Evolutionary conservation across 371 early-diverging fungal genomes (phyloP), one percentile per base, ranked within the genome.

Genomic region (Haplosporangium sp.): DNA sequence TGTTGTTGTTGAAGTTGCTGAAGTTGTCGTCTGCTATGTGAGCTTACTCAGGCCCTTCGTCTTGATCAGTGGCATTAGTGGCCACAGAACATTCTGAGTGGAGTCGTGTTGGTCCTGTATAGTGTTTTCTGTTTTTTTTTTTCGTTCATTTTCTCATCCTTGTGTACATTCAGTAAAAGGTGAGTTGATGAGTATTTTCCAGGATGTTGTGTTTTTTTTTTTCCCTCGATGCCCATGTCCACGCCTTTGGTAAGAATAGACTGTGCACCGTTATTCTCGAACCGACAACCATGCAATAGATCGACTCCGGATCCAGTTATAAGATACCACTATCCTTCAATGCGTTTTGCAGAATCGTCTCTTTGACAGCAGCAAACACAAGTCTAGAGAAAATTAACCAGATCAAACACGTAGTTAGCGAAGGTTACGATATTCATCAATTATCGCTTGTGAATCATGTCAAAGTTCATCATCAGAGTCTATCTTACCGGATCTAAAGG

Each of bases 351-450:
- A 93, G 62, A 23, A 92, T 87, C 1, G 93, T 93, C 66, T 93
- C 92, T 71, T 93, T 93, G 63, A 93, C 90, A 7, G 92, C 94
- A 45, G 89, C 88, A 83, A 93, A 91, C 9, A 93, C 93, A 16
- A 90, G 80, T 55, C 91, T 86, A 71, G 14, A 13, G 80, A 57
- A 38, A 62, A 29, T 42, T 16, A 52, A 64, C 67, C 46, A 56
- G 36, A 63, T 29, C 2, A 29, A 4, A 29, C 29, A 29, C 29
- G 29, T 29, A 4, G 29, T 29, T 29, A 29, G 4, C 4, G 29
- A 29, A 29, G 29, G 29, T 29, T 46, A 23, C 11, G 21, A 52
- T 52, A n/a, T 21, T 20, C 20, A 8, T 16, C 21, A 1, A 11
- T 37, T 37, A 8, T 55, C 41, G 9, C 13, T 14, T 29, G 29